phyloP scores from a whole-genome alignment of 1,284 basidiomycete species.

The Albatrellus sp. region DNA sequence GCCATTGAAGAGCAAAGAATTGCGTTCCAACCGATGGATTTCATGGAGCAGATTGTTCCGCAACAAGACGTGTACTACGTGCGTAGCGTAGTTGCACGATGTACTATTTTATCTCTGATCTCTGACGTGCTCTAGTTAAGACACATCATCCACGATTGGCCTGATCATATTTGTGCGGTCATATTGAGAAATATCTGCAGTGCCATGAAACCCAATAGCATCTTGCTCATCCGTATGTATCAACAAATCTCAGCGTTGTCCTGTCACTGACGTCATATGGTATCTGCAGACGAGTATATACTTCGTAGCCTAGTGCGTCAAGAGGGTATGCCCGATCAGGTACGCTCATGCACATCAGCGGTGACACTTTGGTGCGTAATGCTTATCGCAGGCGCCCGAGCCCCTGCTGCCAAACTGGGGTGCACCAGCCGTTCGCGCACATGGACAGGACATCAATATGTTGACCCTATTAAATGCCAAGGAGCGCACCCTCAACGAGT shows the following conservation, averaged over 20 bases:
- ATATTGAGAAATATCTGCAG: neutral
- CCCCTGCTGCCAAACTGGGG: conserved; percentile 2
- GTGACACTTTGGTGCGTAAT: no score
- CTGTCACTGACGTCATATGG: no score
- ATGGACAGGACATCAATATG: conserved; percentile 2
- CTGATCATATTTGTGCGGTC: neutral
- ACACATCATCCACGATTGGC: conserved; percentile 2
- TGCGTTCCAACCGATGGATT: neutral
- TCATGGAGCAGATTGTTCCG: neutral
- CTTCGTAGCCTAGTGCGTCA: neutral
- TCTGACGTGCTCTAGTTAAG: neutral
- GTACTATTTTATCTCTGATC: no score
- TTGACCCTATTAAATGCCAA: neutral
- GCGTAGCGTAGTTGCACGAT: neutral
- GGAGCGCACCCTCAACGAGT: neutral
- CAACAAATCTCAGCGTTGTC: no score
- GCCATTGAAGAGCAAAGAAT: neutral
- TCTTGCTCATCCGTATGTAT: conserved; percentile 2
- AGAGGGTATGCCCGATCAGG: no score
- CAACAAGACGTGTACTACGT: neutral
- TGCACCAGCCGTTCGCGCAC: neutral
- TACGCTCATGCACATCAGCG: no score
- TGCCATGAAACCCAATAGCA: conserved; percentile 1
- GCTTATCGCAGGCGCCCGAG: neutral
- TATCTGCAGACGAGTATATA: neutral